Conservation (phyloP, 2,329 filamentous ascomycete species). For the Microsporum canis region DNA sequence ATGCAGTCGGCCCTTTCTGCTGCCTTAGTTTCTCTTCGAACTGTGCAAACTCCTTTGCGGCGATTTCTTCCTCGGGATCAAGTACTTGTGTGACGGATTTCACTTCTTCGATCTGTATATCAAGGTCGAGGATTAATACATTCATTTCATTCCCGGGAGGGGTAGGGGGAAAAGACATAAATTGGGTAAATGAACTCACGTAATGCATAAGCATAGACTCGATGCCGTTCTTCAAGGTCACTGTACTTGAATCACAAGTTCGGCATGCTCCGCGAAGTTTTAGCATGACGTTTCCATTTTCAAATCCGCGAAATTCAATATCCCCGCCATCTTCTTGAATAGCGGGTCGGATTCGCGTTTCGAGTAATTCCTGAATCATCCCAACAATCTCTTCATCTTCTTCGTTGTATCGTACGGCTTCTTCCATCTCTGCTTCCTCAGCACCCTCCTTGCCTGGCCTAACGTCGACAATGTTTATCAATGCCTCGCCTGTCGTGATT, state of each 20-base stretch:
- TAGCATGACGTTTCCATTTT: slow-evolving; percentile 69
- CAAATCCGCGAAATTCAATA: slow-evolving; percentile 87
- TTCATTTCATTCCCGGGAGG: neutral
- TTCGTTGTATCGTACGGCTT: slow-evolving; percentile 72
- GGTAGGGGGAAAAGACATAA: neutral
- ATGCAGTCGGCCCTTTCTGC: slow-evolving; percentile 43
- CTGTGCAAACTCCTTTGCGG: slow-evolving; percentile 77
- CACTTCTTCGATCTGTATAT: slow-evolving; percentile 77
- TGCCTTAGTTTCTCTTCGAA: slow-evolving; percentile 75
- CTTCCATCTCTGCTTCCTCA: slow-evolving; percentile 32
- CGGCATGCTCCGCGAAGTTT: slow-evolving; percentile 88
- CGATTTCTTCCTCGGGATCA: slow-evolving; percentile 83
- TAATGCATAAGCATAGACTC: slow-evolving; percentile 98
- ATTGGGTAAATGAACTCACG: slow-evolving; percentile 43
- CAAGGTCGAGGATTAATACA: neutral
- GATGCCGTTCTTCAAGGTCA: slow-evolving; percentile 94
- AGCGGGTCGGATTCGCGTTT: slow-evolving; percentile 85
- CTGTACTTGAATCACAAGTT: slow-evolving; percentile 92
- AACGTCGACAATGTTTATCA: slow-evolving; percentile 61
- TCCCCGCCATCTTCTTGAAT: slow-evolving; percentile 98
- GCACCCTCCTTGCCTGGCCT: slow-evolving; percentile 38
- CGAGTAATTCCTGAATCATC: slow-evolving; percentile 97
- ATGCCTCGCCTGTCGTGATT: slow-evolving; percentile 67
- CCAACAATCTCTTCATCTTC: slow-evolving; percentile 88
- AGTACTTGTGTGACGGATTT: slow-evolving; percentile 82